Percentiles rank a stretch among this genome's conserved stretches.
Conservation (phyloP, 257 asterid genomes). For the Leptodermis oblonga region DNA sequence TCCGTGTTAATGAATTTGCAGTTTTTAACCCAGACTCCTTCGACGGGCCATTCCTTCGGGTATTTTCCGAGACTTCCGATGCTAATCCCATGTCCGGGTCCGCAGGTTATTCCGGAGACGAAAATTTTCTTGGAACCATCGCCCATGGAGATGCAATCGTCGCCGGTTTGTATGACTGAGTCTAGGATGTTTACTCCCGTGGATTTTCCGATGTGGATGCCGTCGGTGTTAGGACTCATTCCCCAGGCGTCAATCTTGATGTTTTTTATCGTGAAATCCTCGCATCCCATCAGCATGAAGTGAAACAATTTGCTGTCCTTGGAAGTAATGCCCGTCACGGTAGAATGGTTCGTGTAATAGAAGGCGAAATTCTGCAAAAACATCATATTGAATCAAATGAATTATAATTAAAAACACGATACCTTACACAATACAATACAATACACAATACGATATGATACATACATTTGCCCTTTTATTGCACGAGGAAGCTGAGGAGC, state of each 20-base stretch:
- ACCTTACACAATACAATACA: background rate
- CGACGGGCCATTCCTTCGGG: conserved; percentile 16
- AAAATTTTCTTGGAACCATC: conserved; percentile 18
- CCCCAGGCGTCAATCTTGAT: conserved; percentile 16
- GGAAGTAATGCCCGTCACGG: conserved; percentile 11
- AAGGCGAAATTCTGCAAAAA: conserved; percentile 24
- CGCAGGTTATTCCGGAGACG: conserved; percentile 18
- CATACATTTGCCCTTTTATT: conserved; percentile 30
- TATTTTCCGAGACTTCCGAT: conserved; percentile 27
- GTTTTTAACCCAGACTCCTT: conserved; percentile 14
- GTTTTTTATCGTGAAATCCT: background rate
- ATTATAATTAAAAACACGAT: no score
- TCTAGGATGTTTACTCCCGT: background rate
- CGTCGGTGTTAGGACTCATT: conserved; percentile 27
- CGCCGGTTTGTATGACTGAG: conserved; percentile 19
- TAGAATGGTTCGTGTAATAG: conserved; percentile 5
- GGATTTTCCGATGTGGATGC: conserved; percentile 26
- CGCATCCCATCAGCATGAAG: background rate
- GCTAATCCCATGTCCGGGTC: conserved; percentile 33
- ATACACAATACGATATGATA: no score
- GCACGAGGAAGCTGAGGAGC: conserved; percentile 28
- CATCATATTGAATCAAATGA: no score
- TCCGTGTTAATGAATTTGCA: conserved; percentile 14
- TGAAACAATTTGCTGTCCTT: conserved; percentile 18
- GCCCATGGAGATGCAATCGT: conserved; percentile 30